Percentiles rank a stretch among this genome's conserved stretches.
These are phyloP conservation scores for Trichoderma polysporum DNA, from an alignment of 2,329 filamentous ascomycete genomes.

Conservation along the genomic window DNA sequence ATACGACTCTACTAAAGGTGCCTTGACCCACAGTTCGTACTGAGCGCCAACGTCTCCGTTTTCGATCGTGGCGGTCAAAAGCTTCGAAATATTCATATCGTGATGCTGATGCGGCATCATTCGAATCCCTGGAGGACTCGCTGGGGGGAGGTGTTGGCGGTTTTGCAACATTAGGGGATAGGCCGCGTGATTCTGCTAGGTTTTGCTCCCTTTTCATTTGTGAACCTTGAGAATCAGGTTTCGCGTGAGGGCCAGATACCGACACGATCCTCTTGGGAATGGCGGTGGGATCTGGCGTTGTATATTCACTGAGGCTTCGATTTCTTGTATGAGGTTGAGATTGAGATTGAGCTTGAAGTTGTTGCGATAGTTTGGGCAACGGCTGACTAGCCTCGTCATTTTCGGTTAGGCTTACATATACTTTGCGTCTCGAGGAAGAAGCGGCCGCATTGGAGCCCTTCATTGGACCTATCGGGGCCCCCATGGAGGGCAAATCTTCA, in stretches of 20 bases:
- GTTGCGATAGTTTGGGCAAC: constrained; percentile 22
- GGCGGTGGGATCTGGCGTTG: constrained; percentile 64
- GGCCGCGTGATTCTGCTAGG: constrained; percentile 73
- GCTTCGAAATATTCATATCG: constrained; percentile 69
- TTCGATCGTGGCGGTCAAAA: constrained; percentile 63
- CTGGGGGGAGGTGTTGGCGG: constrained; percentile 82
- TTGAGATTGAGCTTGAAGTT: constrained; percentile 44
- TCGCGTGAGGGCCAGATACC: constrained; percentile 62
- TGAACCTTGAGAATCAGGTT: constrained; percentile 38
- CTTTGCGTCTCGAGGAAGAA: constrained; percentile 57
- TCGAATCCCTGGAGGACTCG: constrained; percentile 58
- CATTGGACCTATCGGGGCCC: constrained; percentile 52
- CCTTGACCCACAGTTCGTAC: constrained; percentile 83
- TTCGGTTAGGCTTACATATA: constrained; percentile 44
- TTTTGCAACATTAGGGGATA: constrained; percentile 59
- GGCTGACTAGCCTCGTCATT: constrained; percentile 36
- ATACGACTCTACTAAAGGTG: constrained; percentile 90
- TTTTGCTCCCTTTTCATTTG: constrained; percentile 73
- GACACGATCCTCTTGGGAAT: constrained; percentile 71
- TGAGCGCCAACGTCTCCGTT: constrained; percentile 74
- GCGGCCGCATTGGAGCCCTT: constrained; percentile 47
- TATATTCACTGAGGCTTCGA: constrained; percentile 85
- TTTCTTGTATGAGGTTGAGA: constrained; percentile 60
- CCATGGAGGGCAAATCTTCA: constrained; percentile 46
- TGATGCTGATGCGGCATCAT: constrained; percentile 31